Percentiles rank a stretch among this genome's conserved stretches.
Evolutionary conservation across 2,329 filamentous ascomycete genomes (phyloP).

Genomic region (Cryphonectria nitschkei): DNA sequence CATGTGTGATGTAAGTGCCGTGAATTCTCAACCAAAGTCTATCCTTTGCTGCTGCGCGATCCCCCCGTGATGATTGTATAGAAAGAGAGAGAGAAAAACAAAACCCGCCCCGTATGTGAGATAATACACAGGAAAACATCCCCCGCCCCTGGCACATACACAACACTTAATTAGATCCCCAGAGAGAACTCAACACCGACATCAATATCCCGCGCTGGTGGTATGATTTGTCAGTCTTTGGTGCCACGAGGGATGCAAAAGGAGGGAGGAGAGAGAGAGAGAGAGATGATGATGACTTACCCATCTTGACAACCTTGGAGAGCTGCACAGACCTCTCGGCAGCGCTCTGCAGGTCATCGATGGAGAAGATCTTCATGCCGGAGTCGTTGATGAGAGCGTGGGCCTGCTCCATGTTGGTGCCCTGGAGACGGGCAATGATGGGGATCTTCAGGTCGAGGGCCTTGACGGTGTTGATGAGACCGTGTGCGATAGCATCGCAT

Average conservation of each 20-base stretch:
- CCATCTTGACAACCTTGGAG: conserved; percentile 99
- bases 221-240: conserved; percentile 12
- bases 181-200: conserved; percentile 94
- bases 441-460: conserved; percentile 94
- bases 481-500: conserved; percentile 95
- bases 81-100: conserved; percentile 23
- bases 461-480: conserved; percentile 92
- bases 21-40: conserved; percentile 9
- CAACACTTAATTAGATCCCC: conserved; percentile 71
- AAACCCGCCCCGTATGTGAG: conserved; percentile 19
- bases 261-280: neutral
- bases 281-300: conserved; percentile 53
- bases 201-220: conserved; percentile 85
- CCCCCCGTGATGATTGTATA: conserved; percentile 23
- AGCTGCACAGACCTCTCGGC: conserved; percentile 99
- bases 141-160: neutral
- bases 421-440: conserved; percentile 95
- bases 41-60: conserved; percentile 17
- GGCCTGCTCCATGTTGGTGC: conserved; percentile 96
- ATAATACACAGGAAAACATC: conserved; percentile 12
- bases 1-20: conserved; percentile 6
- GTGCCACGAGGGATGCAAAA: conserved; percentile 16
- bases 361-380: conserved; percentile 99
- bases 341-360: conserved; percentile 94
- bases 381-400: conserved; percentile 95